Evolutionary conservation across 2,329 filamentous ascomycete genomes (phyloP), one percentile per base, ranked within the genome.

Genomic region (Cordyceps cicadae): DNA sequence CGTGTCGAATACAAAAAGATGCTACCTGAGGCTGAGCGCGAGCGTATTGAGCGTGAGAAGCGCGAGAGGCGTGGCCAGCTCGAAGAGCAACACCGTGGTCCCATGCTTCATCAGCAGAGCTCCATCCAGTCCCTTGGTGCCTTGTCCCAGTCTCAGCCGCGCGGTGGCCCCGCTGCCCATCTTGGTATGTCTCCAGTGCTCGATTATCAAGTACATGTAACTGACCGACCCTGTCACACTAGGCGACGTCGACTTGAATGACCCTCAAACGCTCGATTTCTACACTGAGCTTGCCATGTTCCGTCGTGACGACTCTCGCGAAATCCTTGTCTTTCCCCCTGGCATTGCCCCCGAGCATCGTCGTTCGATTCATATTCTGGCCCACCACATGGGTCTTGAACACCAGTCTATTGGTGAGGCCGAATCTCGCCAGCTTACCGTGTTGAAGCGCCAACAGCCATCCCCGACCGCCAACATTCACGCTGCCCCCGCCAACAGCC

Each of bases 1-100:
- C 84, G 94, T 54, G 94, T 99, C 29, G 94, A 99, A 75, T 99
- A 97, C 79, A 99, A 99, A 81, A 97, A 97, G 78, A 97, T 99
- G 94, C 83, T 99, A 5, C 94, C 94, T 0, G 85, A 95, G 65
- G 90, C 92, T 37, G 94, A 97, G 75, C 85, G 94, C 57, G 94
- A 99, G 75, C 85, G 94, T 46, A 97, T 99, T 67, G 94, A 99
- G 74, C 85, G 94, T 6, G 94, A 97, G 76, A 99, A 97, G 84
- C 85, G 94, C 62, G 93, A 97, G 77, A 89, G 94, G 67, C 87
- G 94, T 57, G 94, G 94, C 54, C 94, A 99, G 75, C 82, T 99
- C 14, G 92, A 99, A 74, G 94, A 99, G 75, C 94, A 99, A 74
- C 94, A 99, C 74, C 87, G 92, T 34, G 70, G 91, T 77, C 68